Evolutionary conservation across 345 rosid species (phyloP).

Genomic region (Xanthoceras sorbifolium): DNA sequence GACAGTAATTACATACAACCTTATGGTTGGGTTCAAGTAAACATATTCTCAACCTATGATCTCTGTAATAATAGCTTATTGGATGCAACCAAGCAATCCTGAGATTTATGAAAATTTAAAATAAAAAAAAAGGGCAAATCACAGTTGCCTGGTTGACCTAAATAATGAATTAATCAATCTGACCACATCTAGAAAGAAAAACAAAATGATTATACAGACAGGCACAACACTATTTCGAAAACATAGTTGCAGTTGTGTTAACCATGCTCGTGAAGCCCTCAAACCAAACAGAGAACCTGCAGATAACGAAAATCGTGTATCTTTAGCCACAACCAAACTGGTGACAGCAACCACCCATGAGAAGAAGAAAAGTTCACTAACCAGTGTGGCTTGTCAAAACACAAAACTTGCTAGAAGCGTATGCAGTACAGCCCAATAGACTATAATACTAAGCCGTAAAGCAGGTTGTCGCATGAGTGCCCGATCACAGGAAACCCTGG

Average conservation of each 20-base stretch:
- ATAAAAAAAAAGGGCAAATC: slow-evolving; percentile 35
- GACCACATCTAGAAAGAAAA: slow-evolving; percentile 14
- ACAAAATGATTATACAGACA: not conserved
- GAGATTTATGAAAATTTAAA: slow-evolving; percentile 25
- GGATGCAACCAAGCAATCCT: slow-evolving; percentile 45
- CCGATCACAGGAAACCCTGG: slow-evolving; percentile 96
- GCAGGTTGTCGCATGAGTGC: slow-evolving; percentile 91
- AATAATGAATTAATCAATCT: slow-evolving; percentile 38
- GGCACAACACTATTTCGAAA: not conserved
- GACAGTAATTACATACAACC: slow-evolving; percentile 18
- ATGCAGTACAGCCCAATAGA: slow-evolving; percentile 91
- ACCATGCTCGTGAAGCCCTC: slow-evolving; percentile 9
- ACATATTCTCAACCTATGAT: slow-evolving; percentile 18
- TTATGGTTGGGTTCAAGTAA: slow-evolving; percentile 19
- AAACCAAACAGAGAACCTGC: slow-evolving; percentile 30
- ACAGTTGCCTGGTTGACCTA: slow-evolving; percentile 41
- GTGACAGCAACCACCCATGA: not conserved
- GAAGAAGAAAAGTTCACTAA: slow-evolving; percentile 27
- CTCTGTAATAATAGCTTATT: slow-evolving; percentile 24
- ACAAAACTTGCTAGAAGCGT: slow-evolving; percentile 66
- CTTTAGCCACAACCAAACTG: not conserved
- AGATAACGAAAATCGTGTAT: slow-evolving; percentile 7
- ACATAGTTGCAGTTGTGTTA: not conserved
- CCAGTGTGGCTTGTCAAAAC: slow-evolving; percentile 53
- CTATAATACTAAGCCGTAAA: slow-evolving; percentile 77